phyloP scores from a whole-genome alignment of 2,329 filamentous ascomycete species.

The Cadophora sp. region DNA sequence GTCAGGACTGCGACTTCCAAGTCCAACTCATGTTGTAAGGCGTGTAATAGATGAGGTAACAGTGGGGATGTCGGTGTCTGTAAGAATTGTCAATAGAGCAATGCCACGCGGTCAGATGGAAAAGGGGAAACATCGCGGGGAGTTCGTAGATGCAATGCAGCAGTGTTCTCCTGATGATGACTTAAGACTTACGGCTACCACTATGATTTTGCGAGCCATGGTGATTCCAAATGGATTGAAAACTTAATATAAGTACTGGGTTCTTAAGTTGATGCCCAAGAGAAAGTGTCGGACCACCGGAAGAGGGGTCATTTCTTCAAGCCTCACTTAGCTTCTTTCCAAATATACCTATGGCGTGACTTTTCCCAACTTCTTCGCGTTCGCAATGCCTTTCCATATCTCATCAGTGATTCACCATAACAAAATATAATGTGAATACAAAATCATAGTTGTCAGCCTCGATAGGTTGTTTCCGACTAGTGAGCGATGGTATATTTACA shows the following conservation, averaged over 20 bases:
- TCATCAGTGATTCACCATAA: too few relatives aligned
- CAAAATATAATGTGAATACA: too few relatives aligned
- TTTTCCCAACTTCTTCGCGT: background rate
- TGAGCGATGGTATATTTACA: too few relatives aligned
- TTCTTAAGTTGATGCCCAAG: background rate
- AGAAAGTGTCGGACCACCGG: slow-evolving; percentile 16
- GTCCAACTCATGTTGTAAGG: slow-evolving; percentile 17
- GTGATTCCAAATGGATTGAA: background rate
- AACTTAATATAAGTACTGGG: background rate
- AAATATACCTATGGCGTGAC: background rate
- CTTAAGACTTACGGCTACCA: slow-evolving; percentile 23
- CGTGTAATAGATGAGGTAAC: slow-evolving; percentile 26
- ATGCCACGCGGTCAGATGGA: too few relatives aligned
- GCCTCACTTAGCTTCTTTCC: background rate
- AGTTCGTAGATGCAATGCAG: background rate
- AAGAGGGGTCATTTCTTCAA: slow-evolving; percentile 14
- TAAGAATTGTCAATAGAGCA: background rate
- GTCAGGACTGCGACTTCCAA: slow-evolving; percentile 26
- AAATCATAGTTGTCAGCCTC: too few relatives aligned
- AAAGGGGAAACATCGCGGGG: background rate
- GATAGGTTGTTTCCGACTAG: too few relatives aligned
- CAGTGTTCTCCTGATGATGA: background rate
- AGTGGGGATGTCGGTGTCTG: slow-evolving; percentile 32
- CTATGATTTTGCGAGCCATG: slow-evolving; percentile 13
- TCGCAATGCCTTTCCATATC: too few relatives aligned